Evolutionary conservation across 768 basidiomycete species (phyloP).

Genomic region (Leucocoprinus sp.): DNA sequence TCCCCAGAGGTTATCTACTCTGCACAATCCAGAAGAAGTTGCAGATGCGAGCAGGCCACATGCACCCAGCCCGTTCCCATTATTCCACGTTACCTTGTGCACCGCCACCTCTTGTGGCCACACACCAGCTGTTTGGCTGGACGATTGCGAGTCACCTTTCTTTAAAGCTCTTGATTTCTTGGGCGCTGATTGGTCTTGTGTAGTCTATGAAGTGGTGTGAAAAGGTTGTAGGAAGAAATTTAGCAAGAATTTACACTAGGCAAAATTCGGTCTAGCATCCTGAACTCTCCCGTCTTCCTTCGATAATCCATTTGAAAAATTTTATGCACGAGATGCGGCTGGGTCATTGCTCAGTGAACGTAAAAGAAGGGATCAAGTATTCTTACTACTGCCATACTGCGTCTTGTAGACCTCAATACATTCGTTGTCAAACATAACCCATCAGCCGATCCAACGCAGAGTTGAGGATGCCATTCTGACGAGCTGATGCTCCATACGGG

Average conservation of each 20-base stretch:
- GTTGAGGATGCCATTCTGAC: conserved; percentile 83
- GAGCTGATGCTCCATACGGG: conserved; percentile 73
- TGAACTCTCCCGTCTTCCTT: conserved; percentile 60
- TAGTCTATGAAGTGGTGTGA: conserved; percentile 32
- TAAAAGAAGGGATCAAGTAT: neutral
- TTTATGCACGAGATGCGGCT: conserved; percentile 75
- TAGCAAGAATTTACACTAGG: conserved; percentile 50
- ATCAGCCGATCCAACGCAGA: conserved; percentile 78
- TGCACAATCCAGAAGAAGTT: conserved; percentile 77
- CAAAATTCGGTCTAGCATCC: conserved; percentile 84
- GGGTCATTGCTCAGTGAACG: too few relatives aligned
- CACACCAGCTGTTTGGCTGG: conserved; percentile 44
- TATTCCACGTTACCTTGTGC: conserved; percentile 78
- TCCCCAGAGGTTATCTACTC: conserved; percentile 78
- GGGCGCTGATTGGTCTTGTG: conserved; percentile 35
- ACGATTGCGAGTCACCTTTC: neutral
- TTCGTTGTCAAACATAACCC: conserved; percentile 75
- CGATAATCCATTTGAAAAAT: conserved; percentile 87
- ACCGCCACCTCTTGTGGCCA: conserved; percentile 79
- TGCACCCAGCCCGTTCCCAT: conserved; percentile 53
- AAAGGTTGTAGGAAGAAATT: neutral
- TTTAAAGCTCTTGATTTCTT: conserved; percentile 24
- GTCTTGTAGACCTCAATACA: conserved; percentile 53
- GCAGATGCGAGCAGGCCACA: conserved; percentile 65
- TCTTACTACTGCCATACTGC: conserved; percentile 67